phyloP scores from a whole-genome alignment of 208 protist species.

The Wallacemonas sp. region DNA sequence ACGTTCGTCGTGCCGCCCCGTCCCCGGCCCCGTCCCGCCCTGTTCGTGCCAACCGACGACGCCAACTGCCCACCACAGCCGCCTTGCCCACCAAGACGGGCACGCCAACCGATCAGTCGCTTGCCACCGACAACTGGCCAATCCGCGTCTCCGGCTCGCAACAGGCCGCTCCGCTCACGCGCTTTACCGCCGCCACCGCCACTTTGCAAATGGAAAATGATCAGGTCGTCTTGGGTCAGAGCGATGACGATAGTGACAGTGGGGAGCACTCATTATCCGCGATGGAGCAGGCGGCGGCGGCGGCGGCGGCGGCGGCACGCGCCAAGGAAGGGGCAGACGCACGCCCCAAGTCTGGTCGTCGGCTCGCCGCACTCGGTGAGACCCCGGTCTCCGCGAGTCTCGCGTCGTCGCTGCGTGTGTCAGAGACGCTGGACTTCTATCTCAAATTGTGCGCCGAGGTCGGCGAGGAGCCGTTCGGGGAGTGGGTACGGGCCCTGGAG shows the following conservation, averaged over 20 bases:
- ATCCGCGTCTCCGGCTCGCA: neutral
- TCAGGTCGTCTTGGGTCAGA: slow-evolving; percentile 7
- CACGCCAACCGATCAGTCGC: slow-evolving; percentile 1
- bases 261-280: neutral
- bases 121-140: neutral
- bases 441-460: slow-evolving; percentile 50
- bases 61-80: slow-evolving; percentile 13
- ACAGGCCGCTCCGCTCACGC: neutral
- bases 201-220: too few relatives aligned
- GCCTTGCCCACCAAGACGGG: slow-evolving; percentile 4
- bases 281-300: neutral
- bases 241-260: neutral
- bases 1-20: slow-evolving; percentile 37
- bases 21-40: slow-evolving; percentile 55
- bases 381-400: neutral
- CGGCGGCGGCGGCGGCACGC: neutral
- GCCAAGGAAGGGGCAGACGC: neutral
- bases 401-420: slow-evolving; percentile 8
- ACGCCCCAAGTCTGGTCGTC: neutral
- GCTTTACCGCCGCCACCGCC: neutral
- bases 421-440: slow-evolving; percentile 46
- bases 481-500: slow-evolving; percentile 50
- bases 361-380: neutral
- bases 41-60: slow-evolving; percentile 29
- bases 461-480: slow-evolving; percentile 53